phyloP scores from a whole-genome alignment of 768 basidiomycete genomes.

The Phlebiopsis gigantea region DNA sequence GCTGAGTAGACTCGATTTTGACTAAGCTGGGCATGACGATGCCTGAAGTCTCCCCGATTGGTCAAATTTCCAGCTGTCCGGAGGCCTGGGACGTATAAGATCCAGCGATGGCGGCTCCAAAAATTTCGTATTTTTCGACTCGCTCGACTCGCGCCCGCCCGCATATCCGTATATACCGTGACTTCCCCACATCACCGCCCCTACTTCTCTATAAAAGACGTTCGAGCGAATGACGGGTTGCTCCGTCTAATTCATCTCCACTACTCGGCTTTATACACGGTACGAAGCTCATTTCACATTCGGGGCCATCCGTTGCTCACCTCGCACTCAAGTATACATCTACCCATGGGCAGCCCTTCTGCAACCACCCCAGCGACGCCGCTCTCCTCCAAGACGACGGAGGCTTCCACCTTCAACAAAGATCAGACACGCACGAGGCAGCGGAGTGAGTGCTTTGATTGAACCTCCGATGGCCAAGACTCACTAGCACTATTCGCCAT shows the following conservation, averaged over 20 bases:
- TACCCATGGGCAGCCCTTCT: conserved; percentile 8
- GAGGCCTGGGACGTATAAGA: conserved; percentile 11
- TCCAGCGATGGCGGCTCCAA: not conserved
- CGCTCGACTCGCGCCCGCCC: not conserved
- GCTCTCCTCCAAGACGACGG: not conserved
- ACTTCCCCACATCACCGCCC: not conserved
- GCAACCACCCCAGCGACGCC: not conserved
- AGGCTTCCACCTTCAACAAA: not conserved
- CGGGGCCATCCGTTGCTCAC: not conserved
- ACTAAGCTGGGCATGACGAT: conserved; percentile 11
- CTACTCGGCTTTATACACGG: conserved; percentile 4
- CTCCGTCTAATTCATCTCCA: not conserved
- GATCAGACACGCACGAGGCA: not conserved
- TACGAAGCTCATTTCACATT: not conserved
- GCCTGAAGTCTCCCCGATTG: conserved; percentile 10
- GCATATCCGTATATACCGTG: not conserved
- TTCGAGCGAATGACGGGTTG: not conserved
- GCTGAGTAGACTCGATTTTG: conserved; percentile 14
- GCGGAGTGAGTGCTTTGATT: not conserved
- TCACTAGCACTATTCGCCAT: not conserved
- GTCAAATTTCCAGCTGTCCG: not conserved
- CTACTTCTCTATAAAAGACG: not conserved
- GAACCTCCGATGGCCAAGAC: not conserved
- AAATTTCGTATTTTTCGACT: not conserved
- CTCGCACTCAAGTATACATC: conserved; percentile 3